phyloP scores from a whole-genome alignment of 2,329 filamentous ascomycete genomes.

The Fusarium vanettenii region DNA sequence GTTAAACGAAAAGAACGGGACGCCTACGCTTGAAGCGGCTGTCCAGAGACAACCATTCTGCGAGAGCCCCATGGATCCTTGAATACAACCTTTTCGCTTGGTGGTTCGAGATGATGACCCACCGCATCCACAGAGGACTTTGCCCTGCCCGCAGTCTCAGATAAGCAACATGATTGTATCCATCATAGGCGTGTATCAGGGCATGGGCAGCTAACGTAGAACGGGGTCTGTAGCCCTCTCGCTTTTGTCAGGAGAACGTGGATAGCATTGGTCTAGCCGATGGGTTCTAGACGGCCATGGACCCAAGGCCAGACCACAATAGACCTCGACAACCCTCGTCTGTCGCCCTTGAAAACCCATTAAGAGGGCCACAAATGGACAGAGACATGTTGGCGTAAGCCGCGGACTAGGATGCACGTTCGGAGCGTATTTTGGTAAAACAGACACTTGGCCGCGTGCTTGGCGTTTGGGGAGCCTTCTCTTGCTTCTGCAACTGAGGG shows the following conservation, averaged over 20 bases:
- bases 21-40: slow-evolving; percentile 23
- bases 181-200: not conserved
- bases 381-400: slow-evolving; percentile 14
- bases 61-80: not conserved
- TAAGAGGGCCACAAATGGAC: slow-evolving; percentile 13
- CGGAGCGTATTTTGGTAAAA: slow-evolving; percentile 11
- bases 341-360: not conserved
- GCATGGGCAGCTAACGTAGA: not conserved
- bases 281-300: slow-evolving; percentile 27
- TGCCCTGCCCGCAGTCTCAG: not conserved
- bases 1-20: slow-evolving; percentile 20
- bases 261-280: slow-evolving; percentile 2
- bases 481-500: not conserved
- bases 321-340: not conserved
- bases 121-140: slow-evolving; percentile 1
- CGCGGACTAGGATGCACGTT: not conserved
- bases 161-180: not conserved
- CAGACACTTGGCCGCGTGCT: not conserved
- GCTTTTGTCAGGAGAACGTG: not conserved
- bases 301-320: slow-evolving; percentile 18
- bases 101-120: slow-evolving; percentile 1
- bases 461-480: not conserved
- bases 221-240: not conserved
- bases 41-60: not conserved
- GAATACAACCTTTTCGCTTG: not conserved